A percentile compares a stretch with the other conserved stretches of the same genome.
Conservation (phyloP, 768 basidiomycete species). For the Auriscalpium microsporum region DNA sequence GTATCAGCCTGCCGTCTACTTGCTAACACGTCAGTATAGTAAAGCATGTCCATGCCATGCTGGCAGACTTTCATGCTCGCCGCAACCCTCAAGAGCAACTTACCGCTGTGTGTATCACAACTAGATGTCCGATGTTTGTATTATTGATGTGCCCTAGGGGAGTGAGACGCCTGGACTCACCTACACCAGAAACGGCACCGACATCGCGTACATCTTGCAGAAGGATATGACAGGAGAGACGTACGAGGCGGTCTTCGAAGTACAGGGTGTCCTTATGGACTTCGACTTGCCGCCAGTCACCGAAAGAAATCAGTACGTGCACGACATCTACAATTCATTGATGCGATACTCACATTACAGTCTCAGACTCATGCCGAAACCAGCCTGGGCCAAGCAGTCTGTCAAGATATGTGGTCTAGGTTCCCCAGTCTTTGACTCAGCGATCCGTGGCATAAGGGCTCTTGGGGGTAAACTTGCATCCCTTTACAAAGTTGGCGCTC, state of each 20-base stretch:
- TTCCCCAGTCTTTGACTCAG: background rate
- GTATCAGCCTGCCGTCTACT: too few species aligned
- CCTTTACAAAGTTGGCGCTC: background rate
- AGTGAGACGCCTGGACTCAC: too few species aligned
- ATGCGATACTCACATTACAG: background rate
- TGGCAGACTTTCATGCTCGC: too few species aligned
- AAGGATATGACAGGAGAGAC: background rate
- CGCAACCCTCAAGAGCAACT: too few species aligned
- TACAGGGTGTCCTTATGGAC: background rate
- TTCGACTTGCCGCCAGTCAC: background rate
- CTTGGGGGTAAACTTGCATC: background rate
- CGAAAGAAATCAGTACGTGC: background rate
- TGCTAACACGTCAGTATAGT: too few species aligned
- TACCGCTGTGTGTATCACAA: too few species aligned
- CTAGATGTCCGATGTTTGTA: too few species aligned
- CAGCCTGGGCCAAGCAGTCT: background rate
- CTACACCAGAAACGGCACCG: too few species aligned
- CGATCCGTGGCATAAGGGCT: background rate
- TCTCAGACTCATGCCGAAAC: background rate
- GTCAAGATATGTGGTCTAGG: background rate
- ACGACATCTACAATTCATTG: background rate
- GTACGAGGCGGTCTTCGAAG: background rate
- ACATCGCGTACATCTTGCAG: too few species aligned
- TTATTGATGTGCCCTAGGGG: too few species aligned
- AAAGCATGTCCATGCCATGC: too few species aligned